phyloP scores from a whole-genome alignment of 805 yeast genomes.

The Cyberlindnera mrakii region DNA sequence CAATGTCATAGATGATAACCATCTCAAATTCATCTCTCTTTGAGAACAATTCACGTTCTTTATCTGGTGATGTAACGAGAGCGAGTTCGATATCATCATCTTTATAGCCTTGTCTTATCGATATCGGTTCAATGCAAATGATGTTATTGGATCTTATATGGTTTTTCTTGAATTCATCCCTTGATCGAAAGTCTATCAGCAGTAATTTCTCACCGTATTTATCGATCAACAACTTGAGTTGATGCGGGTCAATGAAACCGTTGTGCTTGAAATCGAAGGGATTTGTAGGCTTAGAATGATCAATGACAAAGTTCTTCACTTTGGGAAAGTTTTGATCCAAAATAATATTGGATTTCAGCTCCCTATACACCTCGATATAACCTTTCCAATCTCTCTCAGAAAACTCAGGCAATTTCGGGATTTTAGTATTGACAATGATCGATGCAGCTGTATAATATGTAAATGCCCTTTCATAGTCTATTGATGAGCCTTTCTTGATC shows the following conservation, averaged over 20 bases:
- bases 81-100: slow-evolving; percentile 69
- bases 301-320: slow-evolving; percentile 4
- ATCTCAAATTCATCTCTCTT: slow-evolving; percentile 51
- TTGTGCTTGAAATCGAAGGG: slow-evolving; percentile 12
- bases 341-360: background rate
- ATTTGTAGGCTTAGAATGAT: slow-evolving; percentile 1
- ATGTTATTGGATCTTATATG: slow-evolving; percentile 59
- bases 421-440: slow-evolving; percentile 1
- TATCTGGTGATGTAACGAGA: slow-evolving; percentile 46
- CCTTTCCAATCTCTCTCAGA: background rate
- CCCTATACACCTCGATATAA: slow-evolving; percentile 1
- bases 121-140: slow-evolving; percentile 72
- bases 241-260: slow-evolving; percentile 10
- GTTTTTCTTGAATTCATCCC: slow-evolving; percentile 49
- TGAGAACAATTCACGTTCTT: slow-evolving; percentile 49
- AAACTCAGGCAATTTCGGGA: slow-evolving; percentile 4
- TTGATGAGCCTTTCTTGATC: slow-evolving; percentile 3
- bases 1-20: slow-evolving; percentile 48
- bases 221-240: slow-evolving; percentile 9
- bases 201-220: slow-evolving; percentile 30
- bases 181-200: slow-evolving; percentile 67
- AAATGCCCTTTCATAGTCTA: slow-evolving; percentile 14
- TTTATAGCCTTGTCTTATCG: slow-evolving; percentile 41
- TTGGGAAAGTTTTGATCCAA: slow-evolving; percentile 4
- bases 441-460: slow-evolving; percentile 10